Percentiles rank a stretch among this genome's conserved stretches.
phyloP scores from a whole-genome alignment of 2,329 filamentous ascomycete species.

The Malbranchea zuffiana region DNA sequence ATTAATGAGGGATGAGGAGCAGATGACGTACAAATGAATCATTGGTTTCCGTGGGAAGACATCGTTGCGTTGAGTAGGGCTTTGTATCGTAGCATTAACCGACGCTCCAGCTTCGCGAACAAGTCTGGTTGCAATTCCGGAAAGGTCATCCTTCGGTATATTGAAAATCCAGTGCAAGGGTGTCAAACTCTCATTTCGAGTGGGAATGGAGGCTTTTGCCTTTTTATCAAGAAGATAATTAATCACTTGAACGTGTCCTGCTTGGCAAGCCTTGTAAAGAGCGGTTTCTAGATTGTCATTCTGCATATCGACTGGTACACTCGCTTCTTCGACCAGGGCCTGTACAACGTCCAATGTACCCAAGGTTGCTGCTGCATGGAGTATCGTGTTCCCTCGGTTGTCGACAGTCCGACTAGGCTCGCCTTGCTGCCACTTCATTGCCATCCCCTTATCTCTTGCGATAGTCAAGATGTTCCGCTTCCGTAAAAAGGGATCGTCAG shows the following conservation, averaged over 20 bases:
- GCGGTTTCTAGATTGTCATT: slow-evolving; percentile 22
- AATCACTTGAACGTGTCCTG: slow-evolving; percentile 19
- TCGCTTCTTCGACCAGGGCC: slow-evolving; percentile 14
- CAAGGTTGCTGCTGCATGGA: slow-evolving; percentile 20
- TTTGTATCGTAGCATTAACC: slow-evolving; percentile 19
- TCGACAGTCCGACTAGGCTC: slow-evolving; percentile 15
- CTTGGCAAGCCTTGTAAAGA: slow-evolving; percentile 22
- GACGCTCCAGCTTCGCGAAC: slow-evolving; percentile 16
- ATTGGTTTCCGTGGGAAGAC: slow-evolving; percentile 19
- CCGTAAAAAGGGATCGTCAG: slow-evolving; percentile 17
- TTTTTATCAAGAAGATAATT: slow-evolving; percentile 18
- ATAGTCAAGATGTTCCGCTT: slow-evolving; percentile 15
- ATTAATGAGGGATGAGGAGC: not conserved
- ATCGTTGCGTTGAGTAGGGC: too few relatives aligned
- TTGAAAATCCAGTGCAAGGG: slow-evolving; percentile 22
- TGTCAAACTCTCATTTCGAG: slow-evolving; percentile 15
- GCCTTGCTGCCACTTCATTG: slow-evolving; percentile 9
- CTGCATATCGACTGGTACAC: slow-evolving; percentile 15
- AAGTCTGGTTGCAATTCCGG: slow-evolving; percentile 15
- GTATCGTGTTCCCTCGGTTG: slow-evolving; percentile 19
- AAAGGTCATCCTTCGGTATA: slow-evolving; percentile 14
- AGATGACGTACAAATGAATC: slow-evolving; percentile 19
- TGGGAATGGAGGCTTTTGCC: slow-evolving; percentile 16
- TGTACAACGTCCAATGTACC: slow-evolving; percentile 14
- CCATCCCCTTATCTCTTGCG: slow-evolving; percentile 9